Base-by-base conservation (phyloP, 805 yeast genomes). In the Blastobotrys robertii region DNA sequence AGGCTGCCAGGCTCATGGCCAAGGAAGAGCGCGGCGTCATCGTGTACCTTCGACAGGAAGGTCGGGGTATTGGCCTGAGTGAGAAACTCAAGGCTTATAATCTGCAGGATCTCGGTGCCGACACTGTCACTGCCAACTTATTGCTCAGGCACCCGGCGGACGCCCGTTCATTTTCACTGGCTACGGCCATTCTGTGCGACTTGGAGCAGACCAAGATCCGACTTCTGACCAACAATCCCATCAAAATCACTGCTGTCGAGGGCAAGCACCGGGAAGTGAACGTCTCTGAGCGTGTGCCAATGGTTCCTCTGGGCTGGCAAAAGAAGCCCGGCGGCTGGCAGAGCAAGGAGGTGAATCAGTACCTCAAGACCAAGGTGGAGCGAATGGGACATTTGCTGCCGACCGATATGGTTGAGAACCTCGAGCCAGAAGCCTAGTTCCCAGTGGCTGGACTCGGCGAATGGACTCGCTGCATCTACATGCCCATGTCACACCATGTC, bases 41-140 rank as follows among this genome's bases (percentile, higher is more conserved):
- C 40, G 97, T 92, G 2, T 92, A 92, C 60, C 68, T 92, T 50
- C 76, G 99, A 57, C 99, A 92, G 64, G 99, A 92, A 63, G 99
- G 99, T 42, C 78, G 99, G 46, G 99, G 99, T 13, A 92, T 92
- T 47, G 99, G 99, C 5, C 70, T 92, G n/a, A 95, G 97, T 28
- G 99, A 92, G 59, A 92, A 92, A 64, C 72, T 92, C 51, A 92
- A 92, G 64, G 97, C 97, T 2, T 92, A 92, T 64, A 92, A 92
- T 59, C 68, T 92, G 50, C 99, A 92, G 67, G 99, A 92, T 65
- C 69, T 92, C 44, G 99, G 99, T 5, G 97, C 97, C 6, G 99
- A 92, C 62, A 92, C 99, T 0, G 97, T 92, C 3, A 94, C 88
- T 62, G 98, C 98, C 7, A 92, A 92, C 63, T 66, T 92, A 45